Evolutionary conservation across 129 eudicot species (phyloP).

Genomic region (Lonicera japonica): DNA sequence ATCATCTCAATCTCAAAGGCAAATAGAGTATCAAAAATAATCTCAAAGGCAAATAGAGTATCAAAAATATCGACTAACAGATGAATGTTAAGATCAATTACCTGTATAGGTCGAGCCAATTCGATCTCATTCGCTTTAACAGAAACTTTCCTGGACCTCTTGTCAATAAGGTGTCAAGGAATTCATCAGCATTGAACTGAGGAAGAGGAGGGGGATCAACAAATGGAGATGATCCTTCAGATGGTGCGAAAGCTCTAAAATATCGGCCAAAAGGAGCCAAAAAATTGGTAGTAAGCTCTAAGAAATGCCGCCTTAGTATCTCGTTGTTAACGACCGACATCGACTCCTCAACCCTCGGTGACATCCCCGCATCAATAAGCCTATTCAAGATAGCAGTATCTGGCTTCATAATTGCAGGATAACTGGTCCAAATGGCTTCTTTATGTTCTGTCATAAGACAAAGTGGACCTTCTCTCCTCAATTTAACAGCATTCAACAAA

Average conservation of each 20-base stretch:
- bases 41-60: not conserved
- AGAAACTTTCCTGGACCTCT: conserved; percentile 96
- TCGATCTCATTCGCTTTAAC: conserved; percentile 78
- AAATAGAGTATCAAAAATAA: not conserved
- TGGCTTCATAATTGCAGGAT: conserved; percentile 74
- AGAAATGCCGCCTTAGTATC: conserved; percentile 85
- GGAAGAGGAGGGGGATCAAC: conserved; percentile 88
- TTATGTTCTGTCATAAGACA: conserved; percentile 93
- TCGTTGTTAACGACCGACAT: conserved; percentile 98
- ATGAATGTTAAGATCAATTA: conserved; percentile 12
- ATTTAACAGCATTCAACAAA: conserved; percentile 72
- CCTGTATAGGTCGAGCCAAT: conserved; percentile 98
- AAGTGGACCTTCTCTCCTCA: conserved; percentile 90
- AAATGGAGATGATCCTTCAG: conserved; percentile 88
- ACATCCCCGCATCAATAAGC: conserved; percentile 91
- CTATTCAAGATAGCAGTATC: conserved; percentile 91
- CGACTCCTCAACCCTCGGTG: conserved; percentile 93
- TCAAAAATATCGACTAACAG: not conserved
- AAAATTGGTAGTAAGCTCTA: conserved; percentile 93
- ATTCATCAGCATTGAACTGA: conserved; percentile 65
- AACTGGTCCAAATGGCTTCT: conserved; percentile 84
- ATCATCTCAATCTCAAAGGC: conserved; percentile 8
- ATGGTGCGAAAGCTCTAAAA: conserved; percentile 73
- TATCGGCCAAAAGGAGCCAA: conserved; percentile 95
- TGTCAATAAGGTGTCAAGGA: conserved; percentile 61